Percentiles rank a stretch among this genome's conserved stretches.
Conservation (phyloP, 2,329 filamentous ascomycete genomes). For the Rhytidhysteron rufulum region DNA sequence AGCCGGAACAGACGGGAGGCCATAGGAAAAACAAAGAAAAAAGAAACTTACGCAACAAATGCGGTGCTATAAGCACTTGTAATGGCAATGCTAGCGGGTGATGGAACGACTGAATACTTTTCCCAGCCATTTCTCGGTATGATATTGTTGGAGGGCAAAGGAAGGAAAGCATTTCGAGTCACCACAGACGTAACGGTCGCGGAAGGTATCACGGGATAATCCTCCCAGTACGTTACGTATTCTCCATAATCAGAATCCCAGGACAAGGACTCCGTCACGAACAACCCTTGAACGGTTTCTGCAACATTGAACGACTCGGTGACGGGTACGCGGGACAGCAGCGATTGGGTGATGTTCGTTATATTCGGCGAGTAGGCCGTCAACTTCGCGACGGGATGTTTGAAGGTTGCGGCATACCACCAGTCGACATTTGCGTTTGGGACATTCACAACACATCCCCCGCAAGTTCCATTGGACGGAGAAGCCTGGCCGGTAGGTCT, state of each 20-base stretch:
- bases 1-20: not conserved
- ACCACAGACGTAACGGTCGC: constrained; percentile 27
- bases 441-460: constrained; percentile 31
- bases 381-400: constrained; percentile 14
- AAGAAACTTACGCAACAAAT: constrained; percentile 10
- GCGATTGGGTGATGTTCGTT: constrained; percentile 10
- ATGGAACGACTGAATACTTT: constrained; percentile 15
- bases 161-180: constrained; percentile 17
- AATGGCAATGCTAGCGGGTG: constrained; percentile 20
- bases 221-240: constrained; percentile 17
- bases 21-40: not conserved
- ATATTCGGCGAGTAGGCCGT: constrained; percentile 14
- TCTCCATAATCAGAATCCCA: constrained; percentile 20
- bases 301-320: constrained; percentile 24
- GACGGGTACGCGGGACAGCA: constrained; percentile 15
- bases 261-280: constrained; percentile 16
- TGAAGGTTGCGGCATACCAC: constrained; percentile 29
- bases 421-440: constrained; percentile 29
- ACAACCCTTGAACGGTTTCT: constrained; percentile 14
- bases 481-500: constrained; percentile 8
- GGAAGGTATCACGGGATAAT: constrained; percentile 26
- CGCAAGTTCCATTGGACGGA: constrained; percentile 8
- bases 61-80: constrained; percentile 18
- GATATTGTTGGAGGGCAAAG: constrained; percentile 18
- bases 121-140: constrained; percentile 15